Percentiles rank a stretch among this genome's conserved stretches.
phyloP scores from a whole-genome alignment of 225 moss, liverwort and hornwort species.

The Asterella californica region DNA sequence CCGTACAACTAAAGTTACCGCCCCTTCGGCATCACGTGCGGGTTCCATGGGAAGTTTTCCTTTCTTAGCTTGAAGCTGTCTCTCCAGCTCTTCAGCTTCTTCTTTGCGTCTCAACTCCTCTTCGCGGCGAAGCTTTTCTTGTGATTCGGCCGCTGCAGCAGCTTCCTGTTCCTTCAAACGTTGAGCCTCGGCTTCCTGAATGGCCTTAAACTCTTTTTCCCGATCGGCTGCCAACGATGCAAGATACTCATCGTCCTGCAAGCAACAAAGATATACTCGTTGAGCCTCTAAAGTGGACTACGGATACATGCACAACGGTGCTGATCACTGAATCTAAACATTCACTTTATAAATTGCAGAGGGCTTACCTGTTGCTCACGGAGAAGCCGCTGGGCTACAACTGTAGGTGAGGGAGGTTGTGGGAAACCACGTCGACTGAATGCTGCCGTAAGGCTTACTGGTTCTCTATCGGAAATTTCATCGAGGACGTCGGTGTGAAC shows the following conservation, averaged over 20 bases:
- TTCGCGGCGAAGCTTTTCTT: slow-evolving; percentile 46
- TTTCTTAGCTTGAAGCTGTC: slow-evolving; percentile 52
- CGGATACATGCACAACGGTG: background rate
- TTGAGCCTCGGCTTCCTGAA: slow-evolving; percentile 50
- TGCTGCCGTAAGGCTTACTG: slow-evolving; percentile 13
- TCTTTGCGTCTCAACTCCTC: slow-evolving; percentile 43
- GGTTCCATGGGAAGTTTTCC: slow-evolving; percentile 55
- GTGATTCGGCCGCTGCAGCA: slow-evolving; percentile 46
- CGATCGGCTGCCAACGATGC: slow-evolving; percentile 56
- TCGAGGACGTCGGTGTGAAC: slow-evolving; percentile 37
- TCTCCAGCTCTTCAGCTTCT: slow-evolving; percentile 56
- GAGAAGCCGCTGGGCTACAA: slow-evolving; percentile 55
- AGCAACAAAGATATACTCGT: background rate
- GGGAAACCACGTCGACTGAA: slow-evolving; percentile 36
- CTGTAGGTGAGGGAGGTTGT: slow-evolving; percentile 58
- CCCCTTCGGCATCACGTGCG: slow-evolving; percentile 48
- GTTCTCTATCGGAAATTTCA: slow-evolving; percentile 34
- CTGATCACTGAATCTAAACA: background rate
- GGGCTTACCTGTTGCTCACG: slow-evolving; percentile 56
- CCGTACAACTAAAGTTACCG: slow-evolving; percentile 50
- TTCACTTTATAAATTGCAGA: background rate
- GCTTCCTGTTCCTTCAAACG: slow-evolving; percentile 45
- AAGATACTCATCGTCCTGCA: slow-evolving; percentile 56
- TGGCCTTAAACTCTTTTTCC: slow-evolving; percentile 56
- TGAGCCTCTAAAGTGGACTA: background rate